A percentile compares a stretch with the other conserved stretches of the same genome.
phyloP scores from a whole-genome alignment of 2,329 filamentous ascomycete species.

The Fusarium graminum region DNA sequence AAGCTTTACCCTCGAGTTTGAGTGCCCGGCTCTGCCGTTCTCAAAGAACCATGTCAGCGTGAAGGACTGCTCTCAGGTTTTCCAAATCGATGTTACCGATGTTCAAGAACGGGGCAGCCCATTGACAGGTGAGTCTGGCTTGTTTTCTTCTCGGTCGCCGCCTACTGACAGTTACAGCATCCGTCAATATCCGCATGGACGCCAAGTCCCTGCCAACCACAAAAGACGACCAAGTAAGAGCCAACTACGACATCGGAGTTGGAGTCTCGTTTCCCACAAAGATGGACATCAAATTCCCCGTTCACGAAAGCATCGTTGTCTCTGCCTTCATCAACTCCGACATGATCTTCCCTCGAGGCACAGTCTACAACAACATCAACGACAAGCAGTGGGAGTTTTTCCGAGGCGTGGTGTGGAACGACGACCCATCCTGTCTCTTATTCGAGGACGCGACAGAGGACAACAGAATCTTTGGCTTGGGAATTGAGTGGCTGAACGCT shows the following conservation, averaged over 20 bases:
- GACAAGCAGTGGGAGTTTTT: slow-evolving; percentile 36
- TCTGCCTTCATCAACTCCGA: slow-evolving; percentile 33
- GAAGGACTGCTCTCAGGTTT: slow-evolving; percentile 13
- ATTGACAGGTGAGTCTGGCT: slow-evolving; percentile 2
- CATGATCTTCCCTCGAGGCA: slow-evolving; percentile 28
- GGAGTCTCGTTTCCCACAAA: slow-evolving; percentile 23
- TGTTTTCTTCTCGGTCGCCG: accelerated
- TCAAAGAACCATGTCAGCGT: slow-evolving; percentile 24
- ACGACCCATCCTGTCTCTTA: slow-evolving; percentile 32
- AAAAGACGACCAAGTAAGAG: neutral
- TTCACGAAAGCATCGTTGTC: slow-evolving; percentile 31
- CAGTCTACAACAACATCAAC: slow-evolving; percentile 39
- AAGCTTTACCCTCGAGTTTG: slow-evolving; percentile 31
- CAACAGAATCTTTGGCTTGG: slow-evolving; percentile 29
- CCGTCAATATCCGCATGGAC: slow-evolving; percentile 25
- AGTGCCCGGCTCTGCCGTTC: slow-evolving; percentile 25
- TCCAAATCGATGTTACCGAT: slow-evolving; percentile 25
- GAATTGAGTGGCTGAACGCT: slow-evolving; percentile 21
- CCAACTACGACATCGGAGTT: slow-evolving; percentile 30
- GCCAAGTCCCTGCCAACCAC: neutral
- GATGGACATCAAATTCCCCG: slow-evolving; percentile 27
- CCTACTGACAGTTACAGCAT: slow-evolving; percentile 6
- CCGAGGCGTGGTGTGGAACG: slow-evolving; percentile 36
- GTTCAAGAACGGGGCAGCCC: slow-evolving; percentile 27
- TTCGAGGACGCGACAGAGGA: slow-evolving; percentile 23